Base-by-base conservation (phyloP, 2,329 filamentous ascomycete genomes). In the Alternaria angustiovoidea region DNA sequence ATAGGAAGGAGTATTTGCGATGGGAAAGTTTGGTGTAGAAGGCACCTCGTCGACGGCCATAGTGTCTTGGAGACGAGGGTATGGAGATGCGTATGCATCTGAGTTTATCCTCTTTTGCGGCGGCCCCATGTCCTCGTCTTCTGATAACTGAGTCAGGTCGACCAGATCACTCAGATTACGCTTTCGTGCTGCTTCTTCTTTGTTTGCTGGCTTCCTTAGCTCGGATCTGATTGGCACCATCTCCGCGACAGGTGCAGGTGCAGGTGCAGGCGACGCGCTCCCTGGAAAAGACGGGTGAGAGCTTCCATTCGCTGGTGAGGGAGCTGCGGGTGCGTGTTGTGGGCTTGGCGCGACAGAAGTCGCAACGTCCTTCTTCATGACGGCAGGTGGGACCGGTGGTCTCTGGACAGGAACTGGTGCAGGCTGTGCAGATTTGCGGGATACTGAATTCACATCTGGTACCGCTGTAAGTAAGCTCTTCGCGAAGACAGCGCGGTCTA, bases 141-240 rank as follows among this genome's bases (percentile, higher is more conserved):
- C 83, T 16, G 81, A 81, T 18, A 83, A 69, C 22, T 65, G 64
- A 4, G 84, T 83, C 53, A 87, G 70, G 67, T 87, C 85, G 6
- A 87, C 78, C 42, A 88, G 74, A 28, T 87, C 85, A 26, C 77
- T 81, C 62, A 87, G 83, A 7, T 79, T 82, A 22, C 84, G 80
- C 68, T 87, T 88, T 26, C 83, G 78, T n/a, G 86, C 85, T 54
- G 81, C 81, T 67, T 85, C 83, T 68, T 83, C 84, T 65, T 87
- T 87, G 62, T 84, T 80, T 5, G 77, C 76, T 30, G 81, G 80
- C 11, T 59, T 67, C 57, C 71, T 78, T 32, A 72, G 47, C 51
- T 70, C 72, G 46, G 65, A 56, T 46, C 66, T 74, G 26, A 54
- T 64, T 5, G 62, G 78, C 20, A 75, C 59, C 73, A 77, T 77